phyloP scores from a whole-genome alignment of 1,139 yeast genomes.

The Sugiyamaella sp. region DNA sequence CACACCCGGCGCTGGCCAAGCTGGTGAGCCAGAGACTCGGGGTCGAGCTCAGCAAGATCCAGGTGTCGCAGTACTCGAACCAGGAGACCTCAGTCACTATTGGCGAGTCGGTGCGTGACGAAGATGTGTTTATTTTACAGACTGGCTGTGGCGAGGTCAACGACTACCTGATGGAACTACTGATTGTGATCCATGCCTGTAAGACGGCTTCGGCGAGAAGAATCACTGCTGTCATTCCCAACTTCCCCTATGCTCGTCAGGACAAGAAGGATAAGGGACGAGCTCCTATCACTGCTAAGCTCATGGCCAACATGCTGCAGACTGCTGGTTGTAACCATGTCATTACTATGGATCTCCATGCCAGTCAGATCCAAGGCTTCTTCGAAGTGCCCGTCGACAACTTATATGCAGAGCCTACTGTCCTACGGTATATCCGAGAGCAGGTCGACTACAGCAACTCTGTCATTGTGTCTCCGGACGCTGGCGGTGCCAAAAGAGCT shows the following conservation, averaged over 20 bases:
- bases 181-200: slow-evolving; percentile 93
- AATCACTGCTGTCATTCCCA: slow-evolving; percentile 93
- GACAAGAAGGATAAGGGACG: slow-evolving; percentile 95
- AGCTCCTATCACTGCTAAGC: slow-evolving; percentile 95
- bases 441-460: slow-evolving; percentile 61
- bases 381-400: slow-evolving; percentile 96
- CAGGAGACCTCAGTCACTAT: slow-evolving; percentile 90
- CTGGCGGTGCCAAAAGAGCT: slow-evolving; percentile 98
- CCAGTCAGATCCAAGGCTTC: slow-evolving; percentile 99
- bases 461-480: slow-evolving; percentile 93
- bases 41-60: slow-evolving; percentile 44
- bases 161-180: slow-evolving; percentile 81
- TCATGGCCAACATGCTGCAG: slow-evolving; percentile 91
- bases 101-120: slow-evolving; percentile 95
- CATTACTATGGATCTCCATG: slow-evolving; percentile 96
- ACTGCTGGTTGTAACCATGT: slow-evolving; percentile 97
- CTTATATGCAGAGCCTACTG: slow-evolving; percentile 92
- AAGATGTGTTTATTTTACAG: slow-evolving; percentile 85
- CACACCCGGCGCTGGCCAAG: slow-evolving; percentile 86
- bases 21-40: slow-evolving; percentile 61
- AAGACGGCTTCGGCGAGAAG: slow-evolving; percentile 93
- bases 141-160: slow-evolving; percentile 89
- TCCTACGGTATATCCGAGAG: slow-evolving; percentile 80
- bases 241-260: slow-evolving; percentile 97
- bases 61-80: slow-evolving; percentile 51